Base-by-base conservation (phyloP, 2,329 filamentous ascomycete genomes). In the Penicillium thymicola region DNA sequence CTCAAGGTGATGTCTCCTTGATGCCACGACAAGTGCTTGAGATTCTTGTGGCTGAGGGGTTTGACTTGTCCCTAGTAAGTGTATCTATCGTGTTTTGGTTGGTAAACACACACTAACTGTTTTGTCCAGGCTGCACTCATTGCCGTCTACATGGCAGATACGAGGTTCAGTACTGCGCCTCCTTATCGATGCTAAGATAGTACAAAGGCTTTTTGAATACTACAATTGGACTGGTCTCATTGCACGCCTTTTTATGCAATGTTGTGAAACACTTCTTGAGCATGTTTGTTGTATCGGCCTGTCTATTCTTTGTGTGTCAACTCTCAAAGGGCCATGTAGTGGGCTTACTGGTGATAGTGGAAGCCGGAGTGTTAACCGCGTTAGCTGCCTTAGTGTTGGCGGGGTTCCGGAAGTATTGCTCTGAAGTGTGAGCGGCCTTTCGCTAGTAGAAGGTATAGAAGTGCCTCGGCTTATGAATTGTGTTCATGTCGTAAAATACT, bases 41-140 rank as follows among this genome's bases (percentile, higher is more conserved):
- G 8, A 30, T 59, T 11, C 40, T 57, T 6, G 59, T 61, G 2
- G 59, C 57, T 5, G 54, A 61, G n/a, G 51, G 30, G 0, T 59
- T 60, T 51, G 59, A 61, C 45, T 44, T 61, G 16, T 54, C 51
- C 1, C 38, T 61, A 9, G 59, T 60, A 13, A 55, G 59, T 41
- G 3, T 5, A 23, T 42, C 5, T 5, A 23, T 42, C 5, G 28
- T 5, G 2, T 30, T n/a, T 25, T n/a, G 5, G 13, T 45, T 25
- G 16, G 16, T 34, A 16, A 14, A 7, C 11, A 23, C 14, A 10
- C 3, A 23, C 34, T 49, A 37, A 36, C n/a, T 21, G 4, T 32
- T n/a, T 28, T 27, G 14, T 37, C n/a, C 25, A 47, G 42, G 51
- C 42, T 18, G 51, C 51, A 8, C 51, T 53, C 2, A 53, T 53